Conservation (phyloP, 805 yeast species). For the Monosporozyma servazzii region DNA sequence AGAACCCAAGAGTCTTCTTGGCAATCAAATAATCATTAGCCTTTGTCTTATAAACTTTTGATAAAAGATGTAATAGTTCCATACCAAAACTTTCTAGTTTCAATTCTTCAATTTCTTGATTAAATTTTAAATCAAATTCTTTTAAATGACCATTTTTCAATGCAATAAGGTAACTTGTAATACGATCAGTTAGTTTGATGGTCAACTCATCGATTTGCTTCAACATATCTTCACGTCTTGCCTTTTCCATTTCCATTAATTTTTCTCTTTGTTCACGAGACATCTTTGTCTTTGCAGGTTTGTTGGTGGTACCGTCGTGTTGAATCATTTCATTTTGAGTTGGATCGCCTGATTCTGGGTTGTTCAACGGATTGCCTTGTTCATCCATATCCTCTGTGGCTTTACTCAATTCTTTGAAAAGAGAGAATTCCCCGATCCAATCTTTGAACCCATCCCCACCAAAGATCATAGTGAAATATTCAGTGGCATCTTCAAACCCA, state of each 20-base stretch:
- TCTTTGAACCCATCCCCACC: slow-evolving; percentile 74
- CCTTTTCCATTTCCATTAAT: slow-evolving; percentile 41
- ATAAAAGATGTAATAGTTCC: slow-evolving; percentile 76
- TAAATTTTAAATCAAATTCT: slow-evolving; percentile 43
- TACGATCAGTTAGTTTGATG: slow-evolving; percentile 37
- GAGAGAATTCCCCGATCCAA: slow-evolving; percentile 70
- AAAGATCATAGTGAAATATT: slow-evolving; percentile 73
- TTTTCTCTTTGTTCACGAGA: slow-evolving; percentile 41
- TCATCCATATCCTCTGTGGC: slow-evolving; percentile 41
- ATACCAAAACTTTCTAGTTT: slow-evolving; percentile 94
- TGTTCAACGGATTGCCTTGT: slow-evolving; percentile 21
- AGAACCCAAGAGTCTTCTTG: slow-evolving; percentile 75
- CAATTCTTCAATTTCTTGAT: slow-evolving; percentile 62
- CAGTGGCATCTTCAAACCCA: slow-evolving; percentile 79
- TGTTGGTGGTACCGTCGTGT: slow-evolving; percentile 33
- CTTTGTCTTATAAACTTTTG: slow-evolving; percentile 65
- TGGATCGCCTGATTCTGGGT: slow-evolving; percentile 7
- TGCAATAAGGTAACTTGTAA: slow-evolving; percentile 39
- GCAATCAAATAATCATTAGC: slow-evolving; percentile 68
- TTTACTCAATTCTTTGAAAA: slow-evolving; percentile 54
- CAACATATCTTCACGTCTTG: slow-evolving; percentile 43
- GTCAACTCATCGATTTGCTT: slow-evolving; percentile 44
- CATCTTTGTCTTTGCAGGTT: slow-evolving; percentile 14
- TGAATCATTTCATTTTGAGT: slow-evolving; percentile 16
- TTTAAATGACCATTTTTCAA: slow-evolving; percentile 39